Evolutionary conservation across 768 basidiomycete species (phyloP), one percentile per base, ranked within the genome.

Genomic region (Baorangia bicolor): DNA sequence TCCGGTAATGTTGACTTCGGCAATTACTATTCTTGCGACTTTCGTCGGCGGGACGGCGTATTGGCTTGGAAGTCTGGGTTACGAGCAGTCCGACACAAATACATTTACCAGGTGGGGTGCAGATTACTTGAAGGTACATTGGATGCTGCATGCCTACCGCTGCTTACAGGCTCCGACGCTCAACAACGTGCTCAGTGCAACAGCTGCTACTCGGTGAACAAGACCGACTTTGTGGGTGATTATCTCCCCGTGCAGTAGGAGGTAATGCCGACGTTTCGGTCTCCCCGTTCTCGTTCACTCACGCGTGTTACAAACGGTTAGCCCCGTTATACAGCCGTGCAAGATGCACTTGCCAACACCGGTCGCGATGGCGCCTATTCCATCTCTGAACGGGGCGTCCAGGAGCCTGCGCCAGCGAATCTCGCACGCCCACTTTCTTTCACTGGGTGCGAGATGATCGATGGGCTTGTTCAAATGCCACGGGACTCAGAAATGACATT

Each of bases 371-470:
- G 82, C 41, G 71, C 80, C 3, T 83, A 78, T 57, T 78, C 80
- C 9, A 73, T 81, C 20, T 81, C 81, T 43, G 77, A 76, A 59
- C 75, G 75, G 75, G 80, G 81, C 30, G 75, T 79, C 27, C 79
- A 79, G 69, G 78, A 81, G 57, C 79, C 79, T 48, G 81, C 79
- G 78, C 59, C 81, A 80, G 75, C 73, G 78, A 55, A 80, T 81
- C 30, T 73, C 76, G 77, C 79, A 28, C 28, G 28, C 9, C 5
- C 9, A 28, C 28, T 28, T 28, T 28, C 28, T 28, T 28, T 28
- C 28, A 28, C 5, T 5, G 28, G 5, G 28, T 28, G 9, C 28
- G 28, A 28, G 28, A 5, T 28, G 28, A 28, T 28, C 9, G 9
- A n/a, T n/a, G n/a, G 28, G n/a, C n/a, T n/a, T n/a, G n/a, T n/a